Evolutionary conservation across 2,329 filamentous ascomycete genomes (phyloP).

Genomic region (Aureobasidium sp.): DNA sequence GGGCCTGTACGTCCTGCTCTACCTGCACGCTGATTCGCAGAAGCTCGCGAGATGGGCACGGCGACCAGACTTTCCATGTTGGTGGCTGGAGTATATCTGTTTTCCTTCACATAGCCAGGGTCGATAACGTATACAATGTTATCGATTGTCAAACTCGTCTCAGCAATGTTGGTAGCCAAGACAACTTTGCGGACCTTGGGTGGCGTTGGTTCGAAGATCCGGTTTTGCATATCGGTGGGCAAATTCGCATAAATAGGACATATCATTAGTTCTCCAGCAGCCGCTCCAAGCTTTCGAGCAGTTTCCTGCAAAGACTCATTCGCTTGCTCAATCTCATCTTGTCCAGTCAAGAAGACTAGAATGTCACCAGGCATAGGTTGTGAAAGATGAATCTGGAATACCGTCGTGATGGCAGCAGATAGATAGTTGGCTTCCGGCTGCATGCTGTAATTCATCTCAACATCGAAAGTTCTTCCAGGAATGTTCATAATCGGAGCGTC

Average conservation of each 20-base stretch:
- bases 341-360: slow-evolving; percentile 86
- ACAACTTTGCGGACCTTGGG: slow-evolving; percentile 82
- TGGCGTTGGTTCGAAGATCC: slow-evolving; percentile 92
- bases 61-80: slow-evolving; percentile 90
- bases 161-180: slow-evolving; percentile 91
- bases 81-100: slow-evolving; percentile 82
- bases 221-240: slow-evolving; percentile 80
- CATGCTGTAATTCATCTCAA: slow-evolving; percentile 85
- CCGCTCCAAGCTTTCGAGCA: slow-evolving; percentile 73
- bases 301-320: slow-evolving; percentile 81
- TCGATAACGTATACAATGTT: slow-evolving; percentile 96
- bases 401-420: slow-evolving; percentile 80
- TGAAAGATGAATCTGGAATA: slow-evolving; percentile 90
- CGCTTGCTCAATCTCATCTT: slow-evolving; percentile 90
- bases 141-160: slow-evolving; percentile 92
- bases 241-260: slow-evolving; percentile 93
- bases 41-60: slow-evolving; percentile 83
- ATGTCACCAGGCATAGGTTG: slow-evolving; percentile 77
- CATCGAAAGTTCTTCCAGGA: slow-evolving; percentile 78
- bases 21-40: slow-evolving; percentile 86
- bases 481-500: slow-evolving; percentile 92
- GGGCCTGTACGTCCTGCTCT: slow-evolving; percentile 87
- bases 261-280: slow-evolving; percentile 79
- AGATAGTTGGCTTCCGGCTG: slow-evolving; percentile 93
- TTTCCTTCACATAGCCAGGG: slow-evolving; percentile 91